Conservation (phyloP, 352 stramenopile genomes). For the Phytophthora fragariaefolia region DNA sequence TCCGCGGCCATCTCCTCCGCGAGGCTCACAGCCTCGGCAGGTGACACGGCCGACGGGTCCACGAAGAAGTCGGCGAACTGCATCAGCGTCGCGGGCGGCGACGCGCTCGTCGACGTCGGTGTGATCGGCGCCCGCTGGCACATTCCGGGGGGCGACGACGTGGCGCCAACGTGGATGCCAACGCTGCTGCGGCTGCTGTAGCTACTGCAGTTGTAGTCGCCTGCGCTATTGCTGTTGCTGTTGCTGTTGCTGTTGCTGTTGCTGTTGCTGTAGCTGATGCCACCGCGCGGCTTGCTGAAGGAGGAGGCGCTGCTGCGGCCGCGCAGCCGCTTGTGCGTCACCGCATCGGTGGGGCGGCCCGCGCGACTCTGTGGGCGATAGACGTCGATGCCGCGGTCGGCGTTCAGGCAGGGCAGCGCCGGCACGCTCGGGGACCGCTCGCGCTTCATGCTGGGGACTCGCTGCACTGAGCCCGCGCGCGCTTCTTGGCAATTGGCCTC, state of each 20-base stretch:
- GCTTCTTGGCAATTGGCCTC: constrained; percentile 2
- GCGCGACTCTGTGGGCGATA: constrained; percentile 36
- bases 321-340: constrained; percentile 57
- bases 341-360: constrained; percentile 29
- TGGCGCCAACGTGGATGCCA: not conserved
- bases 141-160: not conserved
- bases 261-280: constrained; percentile 3
- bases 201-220: no score
- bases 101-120: constrained; percentile 23
- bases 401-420: constrained; percentile 35
- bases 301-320: constrained; percentile 27
- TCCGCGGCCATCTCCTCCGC: constrained; percentile 67
- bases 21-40: constrained; percentile 50
- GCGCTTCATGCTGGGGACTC: constrained; percentile 49
- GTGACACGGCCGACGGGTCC: constrained; percentile 47
- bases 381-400: constrained; percentile 25
- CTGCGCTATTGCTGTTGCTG: not conserved
- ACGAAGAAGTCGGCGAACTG: constrained; percentile 51
- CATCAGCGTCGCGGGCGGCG: constrained; percentile 21
- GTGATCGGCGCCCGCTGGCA: constrained; percentile 16
- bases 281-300: constrained; percentile 18
- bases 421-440: constrained; percentile 45
- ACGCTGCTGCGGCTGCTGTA: constrained; percentile 10
- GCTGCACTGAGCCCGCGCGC: not conserved
- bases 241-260: constrained; percentile 2